Conservation (phyloP, 148 eudicot genomes). For the Talinum fruticosum region DNA sequence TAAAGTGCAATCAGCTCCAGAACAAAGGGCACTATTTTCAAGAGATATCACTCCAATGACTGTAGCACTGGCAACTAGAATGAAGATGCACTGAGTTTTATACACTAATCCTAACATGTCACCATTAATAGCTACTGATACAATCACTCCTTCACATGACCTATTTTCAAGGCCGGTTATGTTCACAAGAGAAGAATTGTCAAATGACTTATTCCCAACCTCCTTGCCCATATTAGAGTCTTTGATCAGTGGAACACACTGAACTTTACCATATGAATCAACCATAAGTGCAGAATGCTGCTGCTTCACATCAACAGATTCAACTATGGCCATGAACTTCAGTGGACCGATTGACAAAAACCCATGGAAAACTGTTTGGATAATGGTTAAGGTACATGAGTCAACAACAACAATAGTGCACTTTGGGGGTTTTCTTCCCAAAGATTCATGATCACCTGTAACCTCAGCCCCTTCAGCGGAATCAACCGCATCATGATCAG, state of each 20-base stretch:
- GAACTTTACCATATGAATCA: conserved; percentile 69
- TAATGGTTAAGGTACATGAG: conserved; percentile 67
- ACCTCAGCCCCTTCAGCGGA: conserved; percentile 40
- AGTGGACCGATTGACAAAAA: conserved; percentile 65
- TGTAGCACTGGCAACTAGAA: conserved; percentile 39
- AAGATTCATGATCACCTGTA: conserved; percentile 35
- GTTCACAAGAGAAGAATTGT: conserved; percentile 32
- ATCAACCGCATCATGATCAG: conserved; percentile 42
- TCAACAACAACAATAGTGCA: conserved; percentile 76
- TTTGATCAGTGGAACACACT: conserved; percentile 50
- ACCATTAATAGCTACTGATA: conserved; percentile 54
- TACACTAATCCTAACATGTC: conserved; percentile 60
- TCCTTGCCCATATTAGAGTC: conserved; percentile 48
- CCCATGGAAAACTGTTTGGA: conserved; percentile 84
- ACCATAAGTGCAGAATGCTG: conserved; percentile 49
- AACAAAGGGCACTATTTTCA: conserved; percentile 35
- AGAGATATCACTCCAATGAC: conserved; percentile 65
- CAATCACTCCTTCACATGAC: conserved; percentile 45
- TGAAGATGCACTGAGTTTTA: conserved; percentile 57
- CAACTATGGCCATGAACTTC: conserved; percentile 64
- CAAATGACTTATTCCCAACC: conserved; percentile 31
- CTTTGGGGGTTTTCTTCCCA: conserved; percentile 42
- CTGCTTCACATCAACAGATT: conserved; percentile 46
- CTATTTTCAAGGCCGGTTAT: conserved; percentile 29
- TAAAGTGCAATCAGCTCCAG: conserved; percentile 29